Percentiles rank a stretch among this genome's conserved stretches.
These are phyloP conservation scores for Diplogelasinospora grovesii DNA, from an alignment of 495 filamentous ascomycete genomes.

Conservation along the genomic window DNA sequence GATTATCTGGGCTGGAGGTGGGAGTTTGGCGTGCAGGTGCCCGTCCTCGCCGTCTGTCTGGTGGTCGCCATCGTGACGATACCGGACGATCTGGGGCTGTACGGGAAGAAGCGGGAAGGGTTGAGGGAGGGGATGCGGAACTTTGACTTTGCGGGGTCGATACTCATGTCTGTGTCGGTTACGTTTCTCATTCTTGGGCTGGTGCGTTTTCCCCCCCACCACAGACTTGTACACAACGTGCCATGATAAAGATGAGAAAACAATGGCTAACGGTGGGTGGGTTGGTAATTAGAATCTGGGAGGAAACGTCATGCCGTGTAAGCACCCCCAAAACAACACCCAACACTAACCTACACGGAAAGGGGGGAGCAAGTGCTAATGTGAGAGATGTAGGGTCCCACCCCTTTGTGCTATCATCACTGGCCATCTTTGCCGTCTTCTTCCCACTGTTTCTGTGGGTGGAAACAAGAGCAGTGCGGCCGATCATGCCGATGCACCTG, in stretches of 20 bases:
- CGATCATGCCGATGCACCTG: conserved; percentile 66
- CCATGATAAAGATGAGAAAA: no score
- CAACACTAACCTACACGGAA: no score
- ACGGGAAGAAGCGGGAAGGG: conserved; percentile 42
- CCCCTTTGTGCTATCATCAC: conserved; percentile 58
- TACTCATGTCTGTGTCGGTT: conserved; percentile 56
- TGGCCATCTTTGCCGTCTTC: conserved; percentile 49
- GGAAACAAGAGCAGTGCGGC: conserved; percentile 52
- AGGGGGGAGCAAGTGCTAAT: no score
- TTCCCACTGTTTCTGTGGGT: conserved; percentile 55
- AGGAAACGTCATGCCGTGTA: conserved; percentile 64
- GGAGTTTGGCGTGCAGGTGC: conserved; percentile 62
- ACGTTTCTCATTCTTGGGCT: conserved; percentile 66
- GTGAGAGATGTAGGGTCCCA: conserved; percentile 64
- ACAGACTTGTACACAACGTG: no score
- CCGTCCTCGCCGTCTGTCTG: conserved; percentile 54
- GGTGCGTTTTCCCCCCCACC: conserved; percentile 26
- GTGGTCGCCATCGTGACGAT: conserved; percentile 48
- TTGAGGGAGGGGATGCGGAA: conserved; percentile 52
- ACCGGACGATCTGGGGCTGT: conserved; percentile 54
- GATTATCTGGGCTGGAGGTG: conserved; percentile 70
- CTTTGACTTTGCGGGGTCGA: conserved; percentile 63
- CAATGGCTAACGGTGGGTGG: no score
- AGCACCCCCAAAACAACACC: conserved; percentile 2
- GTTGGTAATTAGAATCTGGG: conserved; percentile 65